Conservation (phyloP, 2,329 filamentous ascomycete genomes). For the Neoarthrinium moseri region DNA sequence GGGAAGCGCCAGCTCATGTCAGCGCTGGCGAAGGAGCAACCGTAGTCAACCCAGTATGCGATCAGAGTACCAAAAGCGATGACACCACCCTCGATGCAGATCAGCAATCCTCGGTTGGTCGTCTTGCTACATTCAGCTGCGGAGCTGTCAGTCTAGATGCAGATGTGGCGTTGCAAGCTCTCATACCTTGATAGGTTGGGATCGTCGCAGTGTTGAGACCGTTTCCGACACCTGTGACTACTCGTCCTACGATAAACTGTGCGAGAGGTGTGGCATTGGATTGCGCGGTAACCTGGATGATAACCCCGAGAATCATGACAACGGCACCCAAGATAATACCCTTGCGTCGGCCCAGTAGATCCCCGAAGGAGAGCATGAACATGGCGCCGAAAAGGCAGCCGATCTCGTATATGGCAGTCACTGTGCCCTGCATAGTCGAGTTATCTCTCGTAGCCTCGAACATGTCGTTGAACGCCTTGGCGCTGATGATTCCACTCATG, state of each 20-base stretch:
- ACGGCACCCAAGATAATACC: constrained; percentile 55
- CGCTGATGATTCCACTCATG: constrained; percentile 54
- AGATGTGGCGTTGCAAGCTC: background rate
- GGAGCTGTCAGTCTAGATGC: background rate
- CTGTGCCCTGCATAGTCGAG: constrained; percentile 44
- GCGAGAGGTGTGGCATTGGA: constrained; percentile 28
- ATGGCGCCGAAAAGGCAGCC: constrained; percentile 45
- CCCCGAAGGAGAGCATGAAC: constrained; percentile 51
- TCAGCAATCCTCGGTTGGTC: constrained; percentile 39
- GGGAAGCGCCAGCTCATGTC: constrained; percentile 55
- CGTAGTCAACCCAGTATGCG: constrained; percentile 52
- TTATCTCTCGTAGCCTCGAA: constrained; percentile 42
- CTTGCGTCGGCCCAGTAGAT: constrained; percentile 46
- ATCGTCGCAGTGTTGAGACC: constrained; percentile 48
- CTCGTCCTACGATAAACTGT: constrained; percentile 47
- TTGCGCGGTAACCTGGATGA: constrained; percentile 50
- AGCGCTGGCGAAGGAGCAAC: constrained; percentile 38
- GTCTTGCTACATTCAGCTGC: constrained; percentile 42
- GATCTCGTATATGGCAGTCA: constrained; percentile 48
- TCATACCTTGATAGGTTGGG: constrained; percentile 42
- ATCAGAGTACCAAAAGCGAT: constrained; percentile 44
- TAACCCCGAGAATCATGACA: constrained; percentile 55
- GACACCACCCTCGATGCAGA: constrained; percentile 43
- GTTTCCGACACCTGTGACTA: constrained; percentile 53
- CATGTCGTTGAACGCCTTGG: constrained; percentile 45